These are phyloP conservation scores for Aureobasidium vineae DNA, from an alignment of 2,329 filamentous ascomycete species.

Conservation along the genomic window DNA sequence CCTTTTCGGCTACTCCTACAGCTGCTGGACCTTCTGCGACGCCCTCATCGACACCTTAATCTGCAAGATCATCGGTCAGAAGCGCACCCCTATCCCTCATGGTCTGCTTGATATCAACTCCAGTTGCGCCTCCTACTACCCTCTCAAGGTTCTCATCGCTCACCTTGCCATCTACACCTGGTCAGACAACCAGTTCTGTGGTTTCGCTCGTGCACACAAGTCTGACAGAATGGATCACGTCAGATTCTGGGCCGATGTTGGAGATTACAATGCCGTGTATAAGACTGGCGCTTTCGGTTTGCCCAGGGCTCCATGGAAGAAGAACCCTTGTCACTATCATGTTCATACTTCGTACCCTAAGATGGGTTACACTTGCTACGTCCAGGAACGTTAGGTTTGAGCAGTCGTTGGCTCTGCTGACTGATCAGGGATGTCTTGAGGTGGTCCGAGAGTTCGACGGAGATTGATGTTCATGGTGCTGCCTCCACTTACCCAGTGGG, in stretches of 20 bases:
- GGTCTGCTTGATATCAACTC: neutral
- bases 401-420: neutral
- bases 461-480: too few relatives aligned
- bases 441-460: neutral
- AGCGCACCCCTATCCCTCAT: neutral
- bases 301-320: neutral
- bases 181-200: neutral
- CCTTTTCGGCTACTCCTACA: neutral
- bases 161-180: neutral
- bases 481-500: too few relatives aligned
- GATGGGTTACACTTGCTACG: neutral
- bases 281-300: neutral
- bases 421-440: too few relatives aligned
- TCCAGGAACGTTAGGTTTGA: neutral
- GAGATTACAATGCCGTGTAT: neutral
- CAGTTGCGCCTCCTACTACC: neutral
- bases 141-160: neutral
- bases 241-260: conserved; percentile 1
- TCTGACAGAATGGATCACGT: neutral
- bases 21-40: conserved; percentile 2
- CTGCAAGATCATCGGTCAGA: neutral
- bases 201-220: neutral
- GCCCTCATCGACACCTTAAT: neutral
- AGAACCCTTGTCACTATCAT: neutral
- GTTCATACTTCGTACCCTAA: neutral